phyloP scores from a whole-genome alignment of 257 asterid species.

The Verbena officinalis region DNA sequence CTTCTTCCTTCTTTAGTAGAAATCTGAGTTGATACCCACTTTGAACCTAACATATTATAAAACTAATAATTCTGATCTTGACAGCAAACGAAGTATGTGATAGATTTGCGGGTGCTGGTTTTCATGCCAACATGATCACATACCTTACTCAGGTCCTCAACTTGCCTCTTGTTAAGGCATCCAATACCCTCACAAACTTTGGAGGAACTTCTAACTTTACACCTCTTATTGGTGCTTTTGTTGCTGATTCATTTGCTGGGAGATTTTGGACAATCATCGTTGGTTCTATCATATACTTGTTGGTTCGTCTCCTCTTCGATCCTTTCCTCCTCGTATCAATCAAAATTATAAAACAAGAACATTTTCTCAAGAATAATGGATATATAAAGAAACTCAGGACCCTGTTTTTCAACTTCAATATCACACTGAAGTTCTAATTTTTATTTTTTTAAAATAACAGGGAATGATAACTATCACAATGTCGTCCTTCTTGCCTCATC shows the following conservation, averaged over 20 bases:
- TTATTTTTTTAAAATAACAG: conserved; percentile 34
- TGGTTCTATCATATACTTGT: conserved; percentile 59
- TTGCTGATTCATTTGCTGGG: conserved; percentile 84
- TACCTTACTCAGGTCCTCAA: conserved; percentile 78
- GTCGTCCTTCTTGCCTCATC: conserved; percentile 64
- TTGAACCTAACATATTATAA: background rate
- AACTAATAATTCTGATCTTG: background rate
- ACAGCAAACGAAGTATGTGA: conserved; percentile 89
- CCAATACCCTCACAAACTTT: conserved; percentile 74
- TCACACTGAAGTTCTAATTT: background rate
- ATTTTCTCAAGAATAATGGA: background rate
- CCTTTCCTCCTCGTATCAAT: conserved; percentile 8
- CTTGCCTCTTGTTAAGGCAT: conserved; percentile 87
- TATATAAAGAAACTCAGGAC: background rate
- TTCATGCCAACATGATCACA: conserved; percentile 84
- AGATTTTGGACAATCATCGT: conserved; percentile 80
- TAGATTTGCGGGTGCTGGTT: conserved; percentile 78
- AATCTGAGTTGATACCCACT: no score
- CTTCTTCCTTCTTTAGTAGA: no score
- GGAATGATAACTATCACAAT: conserved; percentile 67
- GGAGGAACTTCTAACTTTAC: conserved; percentile 82
- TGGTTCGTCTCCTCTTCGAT: conserved; percentile 38
- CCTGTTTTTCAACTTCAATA: background rate
- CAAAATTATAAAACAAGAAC: background rate
- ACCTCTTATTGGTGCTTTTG: conserved; percentile 73